Evolutionary conservation across 2,329 filamentous ascomycete species (phyloP).

Genomic region (Exophiala sp.): DNA sequence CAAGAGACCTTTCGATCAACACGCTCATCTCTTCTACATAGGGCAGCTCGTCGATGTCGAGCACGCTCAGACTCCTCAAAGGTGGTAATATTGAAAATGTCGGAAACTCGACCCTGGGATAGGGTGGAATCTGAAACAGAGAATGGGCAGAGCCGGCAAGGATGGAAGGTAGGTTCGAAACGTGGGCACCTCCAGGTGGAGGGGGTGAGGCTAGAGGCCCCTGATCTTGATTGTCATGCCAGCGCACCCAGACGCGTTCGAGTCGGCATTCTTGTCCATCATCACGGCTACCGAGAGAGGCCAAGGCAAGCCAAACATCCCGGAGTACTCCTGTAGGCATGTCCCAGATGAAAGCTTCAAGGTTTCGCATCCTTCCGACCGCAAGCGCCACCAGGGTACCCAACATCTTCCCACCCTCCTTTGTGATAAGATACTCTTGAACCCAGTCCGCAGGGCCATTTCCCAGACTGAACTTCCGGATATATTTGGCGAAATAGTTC

Average conservation of each 20-base stretch:
- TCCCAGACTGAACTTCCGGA: conserved; percentile 75
- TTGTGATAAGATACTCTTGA: conserved; percentile 72
- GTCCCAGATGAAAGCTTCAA: conserved; percentile 81
- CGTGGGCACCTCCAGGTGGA: conserved; percentile 18
- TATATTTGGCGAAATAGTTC: conserved; percentile 73
- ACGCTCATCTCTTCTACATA: conserved; percentile 79
- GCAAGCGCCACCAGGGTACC: conserved; percentile 73
- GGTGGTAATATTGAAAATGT: conserved; percentile 73
- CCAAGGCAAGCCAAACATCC: conserved; percentile 73
- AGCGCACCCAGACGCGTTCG: conserved; percentile 71
- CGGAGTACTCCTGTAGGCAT: conserved; percentile 80
- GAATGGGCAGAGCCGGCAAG: conserved; percentile 20
- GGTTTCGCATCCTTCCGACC: conserved; percentile 71
- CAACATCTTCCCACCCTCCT: conserved; percentile 84
- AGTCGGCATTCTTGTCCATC: conserved; percentile 59
- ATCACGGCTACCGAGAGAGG: conserved; percentile 59
- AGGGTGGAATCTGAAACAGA: conserved; percentile 33
- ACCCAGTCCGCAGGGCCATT: conserved; percentile 75
- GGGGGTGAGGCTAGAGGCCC: conserved; percentile 35
- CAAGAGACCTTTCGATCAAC: conserved; percentile 64
- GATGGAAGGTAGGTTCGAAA: conserved; percentile 24
- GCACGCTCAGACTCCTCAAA: conserved; percentile 66
- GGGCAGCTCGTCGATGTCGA: conserved; percentile 75
- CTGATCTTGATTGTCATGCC: conserved; percentile 66
- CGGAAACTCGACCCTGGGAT: conserved; percentile 65